Evolutionary conservation across 2,329 filamentous ascomycete species (phyloP).

Genomic region (Setomelanomma holmii): DNA sequence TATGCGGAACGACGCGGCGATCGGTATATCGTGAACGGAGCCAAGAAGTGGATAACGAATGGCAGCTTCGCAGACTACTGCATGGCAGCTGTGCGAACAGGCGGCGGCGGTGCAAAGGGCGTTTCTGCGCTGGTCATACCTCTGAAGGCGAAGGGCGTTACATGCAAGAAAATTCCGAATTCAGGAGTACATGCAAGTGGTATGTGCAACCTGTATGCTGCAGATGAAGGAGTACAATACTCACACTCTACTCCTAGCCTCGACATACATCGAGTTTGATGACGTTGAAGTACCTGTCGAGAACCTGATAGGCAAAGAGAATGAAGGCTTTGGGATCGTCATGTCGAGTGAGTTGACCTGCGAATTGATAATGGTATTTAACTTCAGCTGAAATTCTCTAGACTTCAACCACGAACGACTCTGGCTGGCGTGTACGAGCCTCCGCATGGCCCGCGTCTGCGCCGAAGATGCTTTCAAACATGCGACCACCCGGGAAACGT

Average conservation of each 20-base stretch:
- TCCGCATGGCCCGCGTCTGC: constrained; percentile 68
- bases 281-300: constrained; percentile 81
- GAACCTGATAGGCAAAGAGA: constrained; percentile 77
- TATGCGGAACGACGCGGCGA: constrained; percentile 60
- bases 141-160: constrained; percentile 58
- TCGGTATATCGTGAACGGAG: constrained; percentile 69
- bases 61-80: constrained; percentile 81
- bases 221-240: not conserved
- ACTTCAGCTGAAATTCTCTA: not conserved
- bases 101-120: constrained; percentile 61
- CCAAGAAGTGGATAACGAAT: constrained; percentile 85
- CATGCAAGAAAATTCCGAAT: constrained; percentile 4
- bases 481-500: constrained; percentile 81
- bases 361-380: too few species aligned
- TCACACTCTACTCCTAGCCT: constrained; percentile 68
- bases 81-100: constrained; percentile 76
- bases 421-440: constrained; percentile 69
- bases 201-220: not conserved
- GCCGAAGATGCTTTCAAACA: constrained; percentile 84
- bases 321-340: constrained; percentile 69
- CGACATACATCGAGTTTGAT: constrained; percentile 78
- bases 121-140: constrained; percentile 80
- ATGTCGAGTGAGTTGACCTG: constrained; percentile 63
- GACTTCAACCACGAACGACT: constrained; percentile 87
- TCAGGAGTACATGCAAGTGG: constrained; percentile 8